These are phyloP conservation scores for Typha latifolia DNA, from an alignment of 176 grass and related monocot genomes.

Conservation along the genomic window DNA sequence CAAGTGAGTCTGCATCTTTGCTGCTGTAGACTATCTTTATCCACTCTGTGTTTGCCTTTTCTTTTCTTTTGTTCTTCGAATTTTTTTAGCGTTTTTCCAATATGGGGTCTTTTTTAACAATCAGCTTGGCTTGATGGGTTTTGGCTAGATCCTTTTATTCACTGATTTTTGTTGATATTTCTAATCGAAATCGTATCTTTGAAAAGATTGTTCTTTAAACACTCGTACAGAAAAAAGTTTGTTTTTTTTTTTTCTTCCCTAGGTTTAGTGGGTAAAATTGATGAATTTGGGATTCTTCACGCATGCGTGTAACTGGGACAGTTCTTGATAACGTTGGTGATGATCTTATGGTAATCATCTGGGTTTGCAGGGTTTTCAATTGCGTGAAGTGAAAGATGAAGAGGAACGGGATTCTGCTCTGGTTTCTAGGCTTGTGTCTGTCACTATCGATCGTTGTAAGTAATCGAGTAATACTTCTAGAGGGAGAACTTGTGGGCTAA, in stretches of 20 bases:
- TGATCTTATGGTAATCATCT: background rate
- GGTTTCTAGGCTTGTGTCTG: constrained; percentile 23
- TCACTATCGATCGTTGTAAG: constrained; percentile 37
- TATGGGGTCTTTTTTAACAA: background rate
- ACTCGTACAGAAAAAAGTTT: too few relatives aligned
- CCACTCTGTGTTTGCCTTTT: background rate
- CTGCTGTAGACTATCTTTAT: background rate
- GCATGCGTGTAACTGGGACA: background rate
- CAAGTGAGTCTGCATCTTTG: background rate
- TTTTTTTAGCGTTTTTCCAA: background rate
- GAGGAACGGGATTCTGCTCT: constrained; percentile 18
- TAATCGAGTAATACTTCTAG: background rate
- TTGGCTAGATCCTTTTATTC: too few relatives aligned
- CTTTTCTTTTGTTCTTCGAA: background rate
- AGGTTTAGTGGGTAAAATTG: background rate
- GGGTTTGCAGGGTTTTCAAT: background rate
- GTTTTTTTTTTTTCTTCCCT: too few relatives aligned
- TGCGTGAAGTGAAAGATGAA: constrained; percentile 27
- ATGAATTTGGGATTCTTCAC: background rate
- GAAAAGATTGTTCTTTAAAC: too few relatives aligned
- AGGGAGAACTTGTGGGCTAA: background rate
- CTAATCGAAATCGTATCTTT: background rate
- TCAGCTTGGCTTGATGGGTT: too few relatives aligned
- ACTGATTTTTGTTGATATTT: too few relatives aligned
- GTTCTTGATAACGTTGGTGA: background rate